phyloP scores from a whole-genome alignment of 1,284 basidiomycete genomes.

The Ganoderma lingzhi region DNA sequence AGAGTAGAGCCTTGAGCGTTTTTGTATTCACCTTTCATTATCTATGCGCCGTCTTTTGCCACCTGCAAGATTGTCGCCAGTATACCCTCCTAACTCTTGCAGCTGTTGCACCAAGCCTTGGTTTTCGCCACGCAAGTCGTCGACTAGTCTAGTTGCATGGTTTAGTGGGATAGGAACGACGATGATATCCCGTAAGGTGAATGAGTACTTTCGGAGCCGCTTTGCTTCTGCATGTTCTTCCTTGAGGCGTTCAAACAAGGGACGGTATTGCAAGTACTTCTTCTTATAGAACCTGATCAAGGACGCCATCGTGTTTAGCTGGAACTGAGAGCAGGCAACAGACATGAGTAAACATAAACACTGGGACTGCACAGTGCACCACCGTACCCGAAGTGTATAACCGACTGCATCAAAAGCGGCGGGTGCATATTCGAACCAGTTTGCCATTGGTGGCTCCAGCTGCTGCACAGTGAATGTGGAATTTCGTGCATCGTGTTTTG shows the following conservation, averaged over 20 bases:
- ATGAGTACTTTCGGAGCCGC: constrained; percentile 59
- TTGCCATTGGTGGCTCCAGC: constrained; percentile 81
- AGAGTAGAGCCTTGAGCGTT: not conserved
- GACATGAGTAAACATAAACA: not conserved
- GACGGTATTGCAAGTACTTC: constrained; percentile 60
- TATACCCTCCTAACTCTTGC: constrained; percentile 42
- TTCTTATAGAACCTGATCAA: constrained; percentile 68
- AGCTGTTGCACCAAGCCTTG: constrained; percentile 52
- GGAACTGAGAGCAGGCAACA: constrained; percentile 60
- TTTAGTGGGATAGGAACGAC: constrained; percentile 2
- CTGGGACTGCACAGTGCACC: constrained; percentile 4
- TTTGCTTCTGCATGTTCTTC: constrained; percentile 51
- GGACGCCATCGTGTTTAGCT: constrained; percentile 76
- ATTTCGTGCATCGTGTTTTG: not conserved
- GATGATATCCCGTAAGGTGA: not conserved
- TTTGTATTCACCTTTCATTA: constrained; percentile 52
- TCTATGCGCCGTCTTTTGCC: constrained; percentile 67
- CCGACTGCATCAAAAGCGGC: constrained; percentile 67
- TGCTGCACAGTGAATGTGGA: constrained; percentile 38
- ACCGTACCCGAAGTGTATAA: constrained; percentile 67
- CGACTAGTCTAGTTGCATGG: constrained; percentile 39
- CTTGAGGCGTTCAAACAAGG: constrained; percentile 55
- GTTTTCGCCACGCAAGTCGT: constrained; percentile 60
- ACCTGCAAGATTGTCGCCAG: constrained; percentile 49
- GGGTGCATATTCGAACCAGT: constrained; percentile 77